Evolutionary conservation across 2,329 filamentous ascomycete species (phyloP).

Genomic region (Penicillium thymicola): DNA sequence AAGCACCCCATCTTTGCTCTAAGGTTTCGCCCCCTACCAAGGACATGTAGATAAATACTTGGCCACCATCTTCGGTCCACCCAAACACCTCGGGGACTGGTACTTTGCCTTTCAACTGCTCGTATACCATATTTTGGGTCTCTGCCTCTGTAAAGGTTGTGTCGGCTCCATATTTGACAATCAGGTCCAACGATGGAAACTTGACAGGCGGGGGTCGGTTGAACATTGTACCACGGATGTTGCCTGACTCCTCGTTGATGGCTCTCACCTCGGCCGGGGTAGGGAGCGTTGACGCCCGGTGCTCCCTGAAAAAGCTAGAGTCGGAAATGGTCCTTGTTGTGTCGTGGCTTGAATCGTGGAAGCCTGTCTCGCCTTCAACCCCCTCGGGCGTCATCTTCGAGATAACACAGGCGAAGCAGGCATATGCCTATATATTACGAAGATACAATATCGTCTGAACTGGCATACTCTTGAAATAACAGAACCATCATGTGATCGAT

Average conservation of each 20-base stretch:
- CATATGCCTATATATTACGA: no score
- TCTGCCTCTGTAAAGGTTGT: conserved; percentile 21
- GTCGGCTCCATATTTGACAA: conserved; percentile 38
- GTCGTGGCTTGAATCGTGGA: conserved; percentile 4
- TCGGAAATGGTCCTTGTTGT: conserved; percentile 7
- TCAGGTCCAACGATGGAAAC: conserved; percentile 32
- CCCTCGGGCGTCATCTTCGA: conserved; percentile 1
- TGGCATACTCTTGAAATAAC: no score
- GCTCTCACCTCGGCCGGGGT: conserved; percentile 29
- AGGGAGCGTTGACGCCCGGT: conserved; percentile 23
- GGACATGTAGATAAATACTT: no score
- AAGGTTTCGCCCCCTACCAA: no score
- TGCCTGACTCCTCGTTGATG: conserved; percentile 23
- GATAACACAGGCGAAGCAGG: not conserved
- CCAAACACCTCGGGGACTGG: no score
- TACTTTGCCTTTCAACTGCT: no score
- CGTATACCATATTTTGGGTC: no score
- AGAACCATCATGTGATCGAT: no score
- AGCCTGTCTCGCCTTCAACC: conserved; percentile 2
- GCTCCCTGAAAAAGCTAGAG: conserved; percentile 14
- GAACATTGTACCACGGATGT: conserved; percentile 17
- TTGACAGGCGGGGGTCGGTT: conserved; percentile 30
- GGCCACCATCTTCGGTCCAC: no score
- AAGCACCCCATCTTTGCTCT: no score
- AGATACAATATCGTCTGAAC: no score